These are phyloP conservation scores for Ogataea populi-albae DNA, from an alignment of 805 yeast genomes.

Conservation along the genomic window DNA sequence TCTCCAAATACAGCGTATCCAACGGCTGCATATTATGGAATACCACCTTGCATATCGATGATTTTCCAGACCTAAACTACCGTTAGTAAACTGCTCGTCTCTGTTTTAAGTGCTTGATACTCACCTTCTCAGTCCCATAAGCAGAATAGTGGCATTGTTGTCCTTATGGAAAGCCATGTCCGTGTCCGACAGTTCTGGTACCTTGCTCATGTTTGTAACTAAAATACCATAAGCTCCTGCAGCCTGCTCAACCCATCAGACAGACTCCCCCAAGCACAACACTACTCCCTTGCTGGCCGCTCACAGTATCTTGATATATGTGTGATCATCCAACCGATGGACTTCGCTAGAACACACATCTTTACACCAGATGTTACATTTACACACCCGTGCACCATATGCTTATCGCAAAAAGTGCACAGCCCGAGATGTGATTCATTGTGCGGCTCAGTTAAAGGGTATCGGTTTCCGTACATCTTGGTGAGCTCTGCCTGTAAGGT, in stretches of 20 bases:
- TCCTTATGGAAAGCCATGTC: constrained; percentile 38
- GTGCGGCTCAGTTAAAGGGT: no score
- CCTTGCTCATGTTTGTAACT: constrained; percentile 6
- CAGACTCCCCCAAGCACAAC: no score
- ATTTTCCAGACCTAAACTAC: constrained; percentile 75
- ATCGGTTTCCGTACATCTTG: no score
- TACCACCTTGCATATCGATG: constrained; percentile 92
- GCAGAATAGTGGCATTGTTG: constrained; percentile 73
- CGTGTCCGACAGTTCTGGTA: constrained; percentile 19
- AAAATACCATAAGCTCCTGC: background rate
- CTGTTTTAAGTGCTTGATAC: constrained; percentile 15
- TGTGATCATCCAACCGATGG: no score
- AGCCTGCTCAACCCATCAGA: background rate
- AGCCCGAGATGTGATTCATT: no score
- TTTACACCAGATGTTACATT: no score
- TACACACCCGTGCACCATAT: no score
- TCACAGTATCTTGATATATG: no score
- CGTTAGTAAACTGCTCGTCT: constrained; percentile 7
- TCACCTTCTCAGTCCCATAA: constrained; percentile 80
- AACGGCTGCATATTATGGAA: constrained; percentile 96
- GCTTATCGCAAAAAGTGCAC: no score
- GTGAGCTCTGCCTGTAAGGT: no score
- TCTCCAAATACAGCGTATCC: constrained; percentile 85
- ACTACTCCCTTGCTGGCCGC: no score
- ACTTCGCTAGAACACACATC: no score